A percentile compares a stretch with the other conserved stretches of the same genome.
Conservation (phyloP, 2,329 filamentous ascomycete genomes). For the Leptodontidium sp. region DNA sequence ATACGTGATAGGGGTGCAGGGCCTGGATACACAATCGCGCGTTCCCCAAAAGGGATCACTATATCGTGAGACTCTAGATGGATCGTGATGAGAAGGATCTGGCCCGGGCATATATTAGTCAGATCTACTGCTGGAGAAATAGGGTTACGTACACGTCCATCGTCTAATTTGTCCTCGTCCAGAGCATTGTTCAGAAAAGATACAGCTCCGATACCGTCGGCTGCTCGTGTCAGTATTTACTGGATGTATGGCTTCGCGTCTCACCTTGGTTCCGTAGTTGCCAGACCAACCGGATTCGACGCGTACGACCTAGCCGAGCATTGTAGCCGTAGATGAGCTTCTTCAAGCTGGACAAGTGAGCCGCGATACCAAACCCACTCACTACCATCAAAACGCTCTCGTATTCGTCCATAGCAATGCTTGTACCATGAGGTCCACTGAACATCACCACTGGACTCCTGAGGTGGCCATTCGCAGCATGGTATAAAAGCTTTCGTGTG, state of each 20-base stretch:
- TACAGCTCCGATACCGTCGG: neutral
- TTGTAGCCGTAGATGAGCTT: too few relatives aligned
- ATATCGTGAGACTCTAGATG: neutral
- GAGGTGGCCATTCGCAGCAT: neutral
- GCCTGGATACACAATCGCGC: conserved; percentile 13
- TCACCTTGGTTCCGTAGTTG: neutral
- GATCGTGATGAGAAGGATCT: conserved; percentile 6
- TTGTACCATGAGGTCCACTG: neutral
- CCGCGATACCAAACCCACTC: too few relatives aligned
- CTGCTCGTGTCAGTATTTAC: conserved; percentile 8
- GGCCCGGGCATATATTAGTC: neutral
- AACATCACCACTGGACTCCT: neutral
- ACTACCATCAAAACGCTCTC: too few relatives aligned
- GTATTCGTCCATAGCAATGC: too few relatives aligned
- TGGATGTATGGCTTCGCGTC: conserved; percentile 3
- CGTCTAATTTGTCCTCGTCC: conserved; percentile 6
- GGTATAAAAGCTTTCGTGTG: conserved; percentile 1
- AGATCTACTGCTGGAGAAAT: neutral
- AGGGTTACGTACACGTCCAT: too few relatives aligned
- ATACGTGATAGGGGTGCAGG: neutral
- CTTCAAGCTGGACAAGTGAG: neutral
- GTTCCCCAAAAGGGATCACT: conserved; percentile 1
- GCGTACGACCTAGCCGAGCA: neutral
- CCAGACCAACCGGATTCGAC: neutral
- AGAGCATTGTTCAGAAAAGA: conserved; percentile 5